These are phyloP conservation scores for Sphaerulina populicola DNA, from an alignment of 2,329 filamentous ascomycete genomes.

Conservation along the genomic window DNA sequence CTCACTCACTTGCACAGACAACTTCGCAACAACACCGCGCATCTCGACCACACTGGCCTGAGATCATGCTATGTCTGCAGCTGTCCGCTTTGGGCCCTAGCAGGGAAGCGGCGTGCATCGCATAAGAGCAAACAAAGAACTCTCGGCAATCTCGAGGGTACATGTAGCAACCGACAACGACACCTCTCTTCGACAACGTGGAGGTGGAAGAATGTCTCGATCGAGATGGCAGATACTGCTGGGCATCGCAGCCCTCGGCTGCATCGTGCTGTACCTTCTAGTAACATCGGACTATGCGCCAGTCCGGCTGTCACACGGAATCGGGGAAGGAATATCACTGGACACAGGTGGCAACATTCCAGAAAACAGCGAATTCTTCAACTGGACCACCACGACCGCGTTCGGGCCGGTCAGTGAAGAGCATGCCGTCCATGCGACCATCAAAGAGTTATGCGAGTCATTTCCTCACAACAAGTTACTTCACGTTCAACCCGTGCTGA, in stretches of 20 bases:
- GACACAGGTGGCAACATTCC: neutral
- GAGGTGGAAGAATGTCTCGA: neutral
- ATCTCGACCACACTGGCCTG: neutral
- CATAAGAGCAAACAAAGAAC: neutral
- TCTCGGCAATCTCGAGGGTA: neutral
- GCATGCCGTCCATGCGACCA: constrained; percentile 6
- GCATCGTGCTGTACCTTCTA: constrained; percentile 1
- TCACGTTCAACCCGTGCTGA: constrained; percentile 42
- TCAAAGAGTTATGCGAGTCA: constrained; percentile 33
- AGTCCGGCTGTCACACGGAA: neutral
- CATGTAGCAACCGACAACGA: neutral
- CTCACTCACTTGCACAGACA: no score
- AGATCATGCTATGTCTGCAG: neutral
- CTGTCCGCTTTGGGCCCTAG: neutral
- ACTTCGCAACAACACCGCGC: no score
- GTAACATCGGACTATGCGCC: neutral
- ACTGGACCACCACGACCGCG: constrained; percentile 18
- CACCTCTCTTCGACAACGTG: neutral
- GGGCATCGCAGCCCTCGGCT: neutral
- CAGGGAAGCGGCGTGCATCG: neutral
- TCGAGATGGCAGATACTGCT: constrained; percentile 9
- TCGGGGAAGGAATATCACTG: no score
- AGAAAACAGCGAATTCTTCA: constrained; percentile 13
- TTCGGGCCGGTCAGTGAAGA: constrained; percentile 16
- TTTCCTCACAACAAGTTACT: constrained; percentile 37